Evolutionary conservation across 225 moss, liverwort and hornwort genomes (phyloP).

Genomic region (Marchantia polymorpha): DNA sequence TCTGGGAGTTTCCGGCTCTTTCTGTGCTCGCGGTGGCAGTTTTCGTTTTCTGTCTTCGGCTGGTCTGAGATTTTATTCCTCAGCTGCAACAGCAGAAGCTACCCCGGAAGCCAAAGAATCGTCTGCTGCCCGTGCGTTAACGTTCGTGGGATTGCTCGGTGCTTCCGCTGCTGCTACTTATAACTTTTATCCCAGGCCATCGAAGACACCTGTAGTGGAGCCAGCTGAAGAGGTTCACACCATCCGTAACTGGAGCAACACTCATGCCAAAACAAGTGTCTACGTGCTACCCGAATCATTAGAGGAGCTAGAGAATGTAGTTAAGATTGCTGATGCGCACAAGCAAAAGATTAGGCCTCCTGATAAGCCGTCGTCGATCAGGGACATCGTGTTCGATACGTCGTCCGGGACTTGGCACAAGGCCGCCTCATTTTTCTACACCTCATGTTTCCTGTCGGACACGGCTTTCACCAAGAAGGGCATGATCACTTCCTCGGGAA

Average conservation of each 20-base stretch:
- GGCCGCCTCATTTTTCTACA: constrained; percentile 14
- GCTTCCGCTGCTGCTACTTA: too few species aligned
- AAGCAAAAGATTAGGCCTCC: too few species aligned
- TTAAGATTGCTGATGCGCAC: constrained; percentile 61
- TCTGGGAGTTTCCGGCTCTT: neutral
- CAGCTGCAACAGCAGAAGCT: too few species aligned
- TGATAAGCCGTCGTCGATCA: constrained; percentile 1
- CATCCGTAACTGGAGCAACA: constrained; percentile 87
- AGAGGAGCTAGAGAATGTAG: constrained; percentile 65
- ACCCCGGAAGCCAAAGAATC: too few species aligned
- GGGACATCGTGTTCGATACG: constrained; percentile 17
- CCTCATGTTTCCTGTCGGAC: constrained; percentile 8
- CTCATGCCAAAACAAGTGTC: constrained; percentile 71
- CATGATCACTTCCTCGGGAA: constrained; percentile 7
- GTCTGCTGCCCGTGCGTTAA: too few species aligned
- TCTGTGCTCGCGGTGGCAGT: neutral
- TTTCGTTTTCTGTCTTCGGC: neutral
- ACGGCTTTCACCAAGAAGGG: constrained; percentile 15
- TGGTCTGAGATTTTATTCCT: too few species aligned
- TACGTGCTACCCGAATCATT: constrained; percentile 79
- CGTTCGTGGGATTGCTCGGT: too few species aligned
- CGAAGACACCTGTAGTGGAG: neutral
- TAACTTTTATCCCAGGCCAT: too few species aligned
- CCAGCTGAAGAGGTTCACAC: constrained; percentile 56
- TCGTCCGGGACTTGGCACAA: neutral